These are phyloP conservation scores for Pseudogymnoascus verrucosus DNA, from an alignment of 2,329 filamentous ascomycete genomes.

Conservation along the genomic window DNA sequence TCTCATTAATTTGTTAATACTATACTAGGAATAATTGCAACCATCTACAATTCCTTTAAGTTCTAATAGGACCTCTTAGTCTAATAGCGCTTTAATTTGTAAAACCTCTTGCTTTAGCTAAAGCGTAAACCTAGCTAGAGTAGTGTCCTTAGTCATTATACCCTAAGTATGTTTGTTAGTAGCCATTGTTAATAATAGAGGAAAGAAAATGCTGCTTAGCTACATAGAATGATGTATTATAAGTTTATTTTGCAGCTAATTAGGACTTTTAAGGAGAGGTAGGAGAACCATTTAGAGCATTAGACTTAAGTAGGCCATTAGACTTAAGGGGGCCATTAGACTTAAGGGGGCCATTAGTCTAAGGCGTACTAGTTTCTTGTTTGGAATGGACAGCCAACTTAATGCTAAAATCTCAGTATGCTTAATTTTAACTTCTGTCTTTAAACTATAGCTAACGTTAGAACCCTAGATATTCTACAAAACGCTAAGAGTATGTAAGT, in stretches of 20 bases:
- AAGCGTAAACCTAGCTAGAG: not conserved
- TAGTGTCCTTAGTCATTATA: not conserved
- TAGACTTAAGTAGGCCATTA: not conserved
- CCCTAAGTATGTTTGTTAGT: not conserved
- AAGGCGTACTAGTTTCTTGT: too few relatives aligned
- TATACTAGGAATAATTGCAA: constrained; percentile 15
- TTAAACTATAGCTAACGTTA: too few relatives aligned
- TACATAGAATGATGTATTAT: not conserved
- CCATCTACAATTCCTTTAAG: constrained; percentile 13
- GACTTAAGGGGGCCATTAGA: not conserved
- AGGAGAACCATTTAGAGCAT: not conserved
- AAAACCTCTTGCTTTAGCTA: constrained; percentile 13
- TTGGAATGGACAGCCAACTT: too few relatives aligned
- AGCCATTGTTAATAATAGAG: not conserved
- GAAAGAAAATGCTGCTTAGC: not conserved
- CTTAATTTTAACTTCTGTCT: too few relatives aligned
- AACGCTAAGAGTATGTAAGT: too few relatives aligned
- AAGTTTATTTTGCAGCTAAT: not conserved
- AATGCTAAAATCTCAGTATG: too few relatives aligned
- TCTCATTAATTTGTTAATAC: constrained; percentile 14
- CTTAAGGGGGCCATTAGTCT: too few relatives aligned
- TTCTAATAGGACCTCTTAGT: constrained; percentile 12
- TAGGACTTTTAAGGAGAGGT: not conserved
- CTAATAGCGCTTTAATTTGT: constrained; percentile 12
- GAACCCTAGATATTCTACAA: too few relatives aligned